Evolutionary conservation across 73 alveolate genomes (phyloP).

Genomic region (Paramecium tetraurelia): DNA sequence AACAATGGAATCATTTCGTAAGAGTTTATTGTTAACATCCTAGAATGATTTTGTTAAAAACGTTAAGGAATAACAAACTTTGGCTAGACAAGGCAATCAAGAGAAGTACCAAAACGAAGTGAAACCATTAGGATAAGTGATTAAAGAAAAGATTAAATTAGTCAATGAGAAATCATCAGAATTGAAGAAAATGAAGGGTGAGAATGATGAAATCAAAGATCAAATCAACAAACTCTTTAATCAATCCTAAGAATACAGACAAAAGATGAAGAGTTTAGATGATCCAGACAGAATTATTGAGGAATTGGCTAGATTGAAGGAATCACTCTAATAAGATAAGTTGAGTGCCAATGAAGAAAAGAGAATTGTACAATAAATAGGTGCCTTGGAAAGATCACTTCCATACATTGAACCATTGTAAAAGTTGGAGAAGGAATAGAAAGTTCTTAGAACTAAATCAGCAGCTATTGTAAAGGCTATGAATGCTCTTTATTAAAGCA

Average conservation of each 20-base stretch:
- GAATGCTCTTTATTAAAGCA: neutral
- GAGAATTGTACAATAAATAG: neutral
- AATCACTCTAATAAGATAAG: slow-evolving; percentile 5
- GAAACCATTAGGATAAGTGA: neutral
- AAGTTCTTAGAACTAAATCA: neutral
- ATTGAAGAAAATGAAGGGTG: neutral
- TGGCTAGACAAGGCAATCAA: slow-evolving; percentile 13
- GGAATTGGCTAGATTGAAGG: slow-evolving; percentile 37
- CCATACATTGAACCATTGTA: slow-evolving; percentile 11
- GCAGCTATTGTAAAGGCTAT: neutral
- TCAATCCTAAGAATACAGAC: neutral
- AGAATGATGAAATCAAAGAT: neutral
- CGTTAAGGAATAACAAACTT: neutral
- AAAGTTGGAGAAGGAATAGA: neutral
- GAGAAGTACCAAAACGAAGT: slow-evolving; percentile 4
- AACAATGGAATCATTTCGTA: slow-evolving; percentile 17
- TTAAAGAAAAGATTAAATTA: neutral
- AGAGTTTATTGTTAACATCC: neutral
- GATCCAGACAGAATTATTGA: slow-evolving; percentile 15
- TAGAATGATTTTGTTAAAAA: neutral
- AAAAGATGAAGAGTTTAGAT: slow-evolving; percentile 15
- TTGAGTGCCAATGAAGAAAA: slow-evolving; percentile 19
- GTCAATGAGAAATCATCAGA: neutral
- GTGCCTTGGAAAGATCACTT: neutral
- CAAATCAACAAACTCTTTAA: neutral